Evolutionary conservation across 768 basidiomycete genomes (phyloP).

Genomic region (Tulasnella sp.): DNA sequence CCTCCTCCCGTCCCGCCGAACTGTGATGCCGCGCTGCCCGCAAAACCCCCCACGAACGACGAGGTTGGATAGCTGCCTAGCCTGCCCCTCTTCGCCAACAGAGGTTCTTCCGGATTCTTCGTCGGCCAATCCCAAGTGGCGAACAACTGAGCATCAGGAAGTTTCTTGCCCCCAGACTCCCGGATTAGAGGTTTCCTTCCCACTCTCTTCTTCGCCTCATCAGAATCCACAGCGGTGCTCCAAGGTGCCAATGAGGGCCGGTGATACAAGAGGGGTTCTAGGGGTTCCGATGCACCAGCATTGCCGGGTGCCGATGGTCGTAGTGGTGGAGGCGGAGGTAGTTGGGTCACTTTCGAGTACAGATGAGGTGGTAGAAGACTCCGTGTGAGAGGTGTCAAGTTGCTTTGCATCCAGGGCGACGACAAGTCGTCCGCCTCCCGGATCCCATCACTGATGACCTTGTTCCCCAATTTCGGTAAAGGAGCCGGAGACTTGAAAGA

Average conservation of each 20-base stretch:
- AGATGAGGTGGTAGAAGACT: slow-evolving; percentile 7
- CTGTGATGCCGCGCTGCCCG: not conserved
- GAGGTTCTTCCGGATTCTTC: slow-evolving; percentile 2
- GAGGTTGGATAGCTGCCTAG: not conserved
- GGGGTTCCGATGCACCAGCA: not conserved
- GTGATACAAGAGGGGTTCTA: not conserved
- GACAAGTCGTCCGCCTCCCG: not conserved
- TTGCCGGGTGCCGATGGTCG: not conserved
- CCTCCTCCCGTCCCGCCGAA: not conserved
- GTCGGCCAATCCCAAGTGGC: slow-evolving; percentile 12
- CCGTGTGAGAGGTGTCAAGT: not conserved
- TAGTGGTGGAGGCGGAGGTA: slow-evolving; percentile 11
- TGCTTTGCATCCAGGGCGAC: slow-evolving; percentile 3
- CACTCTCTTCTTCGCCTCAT: slow-evolving; percentile 8
- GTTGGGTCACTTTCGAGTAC: not conserved
- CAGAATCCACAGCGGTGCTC: not conserved
- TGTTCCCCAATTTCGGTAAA: not conserved
- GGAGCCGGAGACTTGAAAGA: not conserved
- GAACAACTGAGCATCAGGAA: slow-evolving; percentile 8
- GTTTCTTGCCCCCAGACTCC: not conserved
- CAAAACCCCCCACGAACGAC: not conserved
- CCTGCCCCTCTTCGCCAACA: slow-evolving; percentile 4
- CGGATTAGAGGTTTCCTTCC: not conserved
- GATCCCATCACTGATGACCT: slow-evolving; percentile 1
- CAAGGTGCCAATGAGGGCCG: not conserved